Base-by-base conservation (phyloP, 805 yeast species). In the Hanseniaspora guilliermondii region DNA sequence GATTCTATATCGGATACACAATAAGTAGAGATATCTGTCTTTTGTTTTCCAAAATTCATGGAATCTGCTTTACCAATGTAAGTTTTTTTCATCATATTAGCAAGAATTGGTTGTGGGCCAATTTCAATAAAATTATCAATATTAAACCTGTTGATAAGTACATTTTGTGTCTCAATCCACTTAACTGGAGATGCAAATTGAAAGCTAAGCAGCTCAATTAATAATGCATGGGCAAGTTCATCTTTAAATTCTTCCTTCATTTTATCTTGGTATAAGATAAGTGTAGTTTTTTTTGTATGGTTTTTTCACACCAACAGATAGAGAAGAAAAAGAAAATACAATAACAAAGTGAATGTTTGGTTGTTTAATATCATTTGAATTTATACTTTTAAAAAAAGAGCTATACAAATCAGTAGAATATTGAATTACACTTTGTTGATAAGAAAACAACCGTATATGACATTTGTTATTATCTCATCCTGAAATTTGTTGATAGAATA, bases 131-230 rank as follows among this genome's bases (percentile, higher is more conserved):
- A 83, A 61, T 94, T 76, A 71, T 87, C 95, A 56, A 93, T 78
- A 67, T 85, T 82, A 75, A 76, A 81, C 59, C 84, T 85, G 65
- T 82, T 80, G 67, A 87, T 75, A 63, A 87, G 78, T 52, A 86
- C 94, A 71, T 87, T 94, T 69, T 87, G 96, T 58, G 95, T 87
- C 66, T 87, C 95, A 66, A 87, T 87, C 94, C 95, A 87, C 73
- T 95, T 78, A 56, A 87, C 95, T 39, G 95, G 95, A 56, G 94
- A 86, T 33, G 95, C 95, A 68, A 87, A 87, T 69, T 87, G 95
- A 71, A 84, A 87, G 53, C 95, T 94, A 68, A 87, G 77, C 61
- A 87, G 79, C 73, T 87, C 95, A 22, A 91, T 83, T 65, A 87
- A 76, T 58, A 87, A 76, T 59, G 82, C 80, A 67, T 86, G 95